phyloP scores from a whole-genome alignment of 2,329 filamentous ascomycete genomes.

The Alternaria viburni region DNA sequence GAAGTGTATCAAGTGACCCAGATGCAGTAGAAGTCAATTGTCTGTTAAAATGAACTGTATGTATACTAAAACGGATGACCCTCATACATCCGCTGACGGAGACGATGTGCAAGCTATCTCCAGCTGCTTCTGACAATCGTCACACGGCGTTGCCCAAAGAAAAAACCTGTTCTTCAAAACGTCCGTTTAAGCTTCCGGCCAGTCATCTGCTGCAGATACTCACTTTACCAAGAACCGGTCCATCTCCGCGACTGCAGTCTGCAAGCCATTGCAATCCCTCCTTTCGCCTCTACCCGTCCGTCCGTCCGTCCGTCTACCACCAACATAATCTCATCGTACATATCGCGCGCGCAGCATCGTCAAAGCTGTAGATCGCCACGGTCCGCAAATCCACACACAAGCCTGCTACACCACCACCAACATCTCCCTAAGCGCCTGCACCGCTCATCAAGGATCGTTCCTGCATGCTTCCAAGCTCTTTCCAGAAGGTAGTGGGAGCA shows the following conservation, averaged over 20 bases:
- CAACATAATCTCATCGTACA: neutral
- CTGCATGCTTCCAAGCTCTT: neutral
- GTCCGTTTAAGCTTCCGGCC: conserved; percentile 7
- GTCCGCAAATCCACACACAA: conserved; percentile 2
- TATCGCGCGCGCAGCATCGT: neutral
- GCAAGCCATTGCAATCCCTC: conserved; percentile 6
- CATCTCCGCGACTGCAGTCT: conserved; percentile 11
- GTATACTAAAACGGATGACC: neutral
- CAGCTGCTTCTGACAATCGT: neutral
- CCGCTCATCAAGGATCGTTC: neutral
- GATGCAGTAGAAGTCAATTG: neutral
- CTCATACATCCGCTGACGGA: neutral
- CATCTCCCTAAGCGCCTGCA: neutral
- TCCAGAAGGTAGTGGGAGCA: neutral
- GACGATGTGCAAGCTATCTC: too few relatives aligned
- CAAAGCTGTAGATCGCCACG: neutral
- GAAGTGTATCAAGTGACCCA: neutral
- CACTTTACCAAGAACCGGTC: conserved; percentile 6
- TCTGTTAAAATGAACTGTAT: neutral
- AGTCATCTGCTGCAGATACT: neutral
- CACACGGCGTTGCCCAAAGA: neutral
- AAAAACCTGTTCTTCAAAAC: neutral
- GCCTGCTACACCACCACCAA: neutral
- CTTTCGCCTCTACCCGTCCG: conserved; percentile 11
- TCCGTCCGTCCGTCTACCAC: neutral